Percentiles rank a stretch among this genome's conserved stretches.
Conservation (phyloP, 1,284 basidiomycete species). For the Athelia sp. region DNA sequence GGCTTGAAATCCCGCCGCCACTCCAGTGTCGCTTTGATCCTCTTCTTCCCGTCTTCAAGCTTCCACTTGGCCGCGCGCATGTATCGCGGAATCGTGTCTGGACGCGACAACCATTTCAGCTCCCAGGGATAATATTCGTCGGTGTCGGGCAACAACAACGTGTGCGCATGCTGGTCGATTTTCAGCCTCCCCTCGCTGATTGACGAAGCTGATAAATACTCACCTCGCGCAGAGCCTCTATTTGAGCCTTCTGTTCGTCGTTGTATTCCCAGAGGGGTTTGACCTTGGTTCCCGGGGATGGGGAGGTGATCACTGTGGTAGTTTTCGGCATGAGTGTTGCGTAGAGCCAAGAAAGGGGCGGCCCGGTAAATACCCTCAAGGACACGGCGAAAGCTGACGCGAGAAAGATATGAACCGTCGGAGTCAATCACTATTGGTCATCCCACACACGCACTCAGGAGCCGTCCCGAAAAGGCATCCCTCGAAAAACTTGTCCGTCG, state of each 20-base stretch:
- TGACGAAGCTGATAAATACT: conserved; percentile 6
- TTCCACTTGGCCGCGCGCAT: conserved; percentile 85
- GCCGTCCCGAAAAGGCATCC: background rate
- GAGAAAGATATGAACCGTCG: too few relatives aligned
- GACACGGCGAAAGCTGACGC: background rate
- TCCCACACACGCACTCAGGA: too few relatives aligned
- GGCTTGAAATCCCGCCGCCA: conserved; percentile 82
- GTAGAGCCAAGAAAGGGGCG: background rate
- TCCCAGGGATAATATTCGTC: conserved; percentile 78
- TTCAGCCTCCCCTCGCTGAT: background rate
- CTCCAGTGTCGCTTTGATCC: conserved; percentile 72
- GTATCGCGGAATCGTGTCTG: conserved; percentile 75
- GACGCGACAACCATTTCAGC: conserved; percentile 64
- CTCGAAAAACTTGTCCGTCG: background rate
- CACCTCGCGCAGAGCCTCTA: conserved; percentile 61
- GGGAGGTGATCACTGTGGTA: conserved; percentile 37
- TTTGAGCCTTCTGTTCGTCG: conserved; percentile 54
- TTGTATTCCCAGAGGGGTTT: conserved; percentile 58
- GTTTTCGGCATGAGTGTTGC: conserved; percentile 29
- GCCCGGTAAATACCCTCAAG: too few relatives aligned
- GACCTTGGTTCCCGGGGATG: conserved; percentile 39
- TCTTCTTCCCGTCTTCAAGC: conserved; percentile 67
- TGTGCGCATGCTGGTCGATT: conserved; percentile 53
- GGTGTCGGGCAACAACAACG: conserved; percentile 53
- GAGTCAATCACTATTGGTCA: too few relatives aligned